Percentiles rank a stretch among this genome's conserved stretches.
These are phyloP conservation scores for Cercospora sojina DNA, from an alignment of 2,329 filamentous ascomycete genomes.

Conservation along the genomic window DNA sequence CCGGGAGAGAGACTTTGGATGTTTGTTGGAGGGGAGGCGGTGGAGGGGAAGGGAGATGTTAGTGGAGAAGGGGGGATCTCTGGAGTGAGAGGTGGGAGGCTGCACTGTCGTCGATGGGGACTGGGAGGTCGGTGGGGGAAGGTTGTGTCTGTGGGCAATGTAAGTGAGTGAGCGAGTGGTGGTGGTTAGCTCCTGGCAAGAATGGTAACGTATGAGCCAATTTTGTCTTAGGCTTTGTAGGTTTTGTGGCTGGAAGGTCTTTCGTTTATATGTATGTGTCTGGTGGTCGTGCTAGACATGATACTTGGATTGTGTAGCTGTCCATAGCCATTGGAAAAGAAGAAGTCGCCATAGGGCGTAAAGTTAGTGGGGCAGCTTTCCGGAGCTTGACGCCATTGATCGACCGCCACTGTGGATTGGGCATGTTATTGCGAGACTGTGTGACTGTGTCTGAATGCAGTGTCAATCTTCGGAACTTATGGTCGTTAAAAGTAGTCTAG, in stretches of 20 bases:
- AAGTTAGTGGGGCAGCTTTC: background rate
- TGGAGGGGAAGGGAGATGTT: slow-evolving; percentile 40
- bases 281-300: background rate
- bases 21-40: slow-evolving; percentile 34
- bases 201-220: background rate
- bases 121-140: slow-evolving; percentile 40
- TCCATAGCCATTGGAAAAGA: background rate
- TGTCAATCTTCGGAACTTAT: too few relatives aligned
- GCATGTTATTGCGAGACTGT: background rate
- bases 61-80: slow-evolving; percentile 31
- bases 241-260: background rate
- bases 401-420: background rate
- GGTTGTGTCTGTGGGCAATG: slow-evolving; percentile 14
- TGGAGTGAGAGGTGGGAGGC: slow-evolving; percentile 41
- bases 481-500: too few relatives aligned
- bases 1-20: slow-evolving; percentile 38
- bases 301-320: background rate
- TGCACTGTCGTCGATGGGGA: slow-evolving; percentile 44
- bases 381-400: background rate
- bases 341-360: background rate
- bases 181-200: too few relatives aligned
- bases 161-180: background rate
- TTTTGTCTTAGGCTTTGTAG: background rate
- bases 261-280: background rate
- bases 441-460: too few relatives aligned